phyloP scores from a whole-genome alignment of 1,284 basidiomycete species.

The Melampsora larici-populina region DNA sequence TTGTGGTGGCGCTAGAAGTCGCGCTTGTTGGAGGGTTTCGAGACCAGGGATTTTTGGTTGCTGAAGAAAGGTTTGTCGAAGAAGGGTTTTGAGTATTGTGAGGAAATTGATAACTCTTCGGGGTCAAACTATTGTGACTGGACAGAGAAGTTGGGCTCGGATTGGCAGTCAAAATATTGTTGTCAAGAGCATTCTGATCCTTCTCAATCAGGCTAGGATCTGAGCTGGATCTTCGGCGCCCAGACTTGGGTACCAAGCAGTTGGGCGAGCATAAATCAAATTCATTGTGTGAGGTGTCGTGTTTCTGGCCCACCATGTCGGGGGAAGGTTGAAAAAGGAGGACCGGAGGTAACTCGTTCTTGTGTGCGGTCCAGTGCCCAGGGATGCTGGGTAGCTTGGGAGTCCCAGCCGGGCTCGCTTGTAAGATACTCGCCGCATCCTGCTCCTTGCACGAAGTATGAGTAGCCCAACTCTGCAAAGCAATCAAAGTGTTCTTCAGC shows the following conservation, averaged over 20 bases:
- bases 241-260: background rate
- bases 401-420: slow-evolving; percentile 9
- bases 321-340: background rate
- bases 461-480: slow-evolving; percentile 22
- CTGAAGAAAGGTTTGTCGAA: slow-evolving; percentile 14
- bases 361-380: background rate
- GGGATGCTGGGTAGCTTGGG: slow-evolving; percentile 12
- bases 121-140: slow-evolving; percentile 2
- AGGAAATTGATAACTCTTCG: slow-evolving; percentile 5
- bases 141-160: background rate
- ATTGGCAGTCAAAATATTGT: background rate
- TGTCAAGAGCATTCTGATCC: too few species aligned
- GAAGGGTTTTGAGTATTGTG: slow-evolving; percentile 19
- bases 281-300: background rate
- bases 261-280: background rate
- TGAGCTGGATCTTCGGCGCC: background rate
- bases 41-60: background rate
- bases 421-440: slow-evolving; percentile 7
- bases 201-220: background rate
- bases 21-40: background rate
- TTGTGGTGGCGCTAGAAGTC: background rate
- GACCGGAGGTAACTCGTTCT: background rate
- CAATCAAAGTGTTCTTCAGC: background rate
- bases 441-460: slow-evolving; percentile 5
- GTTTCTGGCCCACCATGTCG: background rate